Percentiles rank a stretch among this genome's conserved stretches.
Conservation (phyloP, 1,284 basidiomycete genomes). For the Boletellus deceptivus region DNA sequence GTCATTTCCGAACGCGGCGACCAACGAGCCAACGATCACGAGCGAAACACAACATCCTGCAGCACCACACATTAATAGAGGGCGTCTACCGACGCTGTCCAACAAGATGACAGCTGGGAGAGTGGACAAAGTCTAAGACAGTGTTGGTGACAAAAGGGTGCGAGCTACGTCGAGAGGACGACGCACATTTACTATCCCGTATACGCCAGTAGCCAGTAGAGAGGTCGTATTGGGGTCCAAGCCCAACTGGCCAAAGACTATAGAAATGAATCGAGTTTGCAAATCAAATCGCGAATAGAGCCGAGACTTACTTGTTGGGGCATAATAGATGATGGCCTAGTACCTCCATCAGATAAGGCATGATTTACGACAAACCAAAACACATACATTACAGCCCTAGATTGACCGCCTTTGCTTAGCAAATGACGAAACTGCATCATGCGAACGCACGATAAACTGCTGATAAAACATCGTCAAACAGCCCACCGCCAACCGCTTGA, state of each 20-base stretch:
- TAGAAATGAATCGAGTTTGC: not conserved
- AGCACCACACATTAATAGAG: constrained; percentile 33
- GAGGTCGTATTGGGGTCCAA: constrained; percentile 35
- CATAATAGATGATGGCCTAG: constrained; percentile 35
- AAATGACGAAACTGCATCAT: not conserved
- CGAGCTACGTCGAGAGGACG: not conserved
- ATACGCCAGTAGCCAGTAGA: constrained; percentile 33
- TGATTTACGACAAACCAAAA: not conserved
- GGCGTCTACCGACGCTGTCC: constrained; percentile 34
- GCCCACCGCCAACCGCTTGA: constrained; percentile 32
- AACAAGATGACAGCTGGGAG: constrained; percentile 31
- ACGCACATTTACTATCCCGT: constrained; percentile 33
- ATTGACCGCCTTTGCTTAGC: constrained; percentile 2
- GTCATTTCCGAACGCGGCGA: constrained; percentile 29
- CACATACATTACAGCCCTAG: constrained; percentile 31
- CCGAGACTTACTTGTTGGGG: constrained; percentile 30
- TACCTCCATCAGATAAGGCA: constrained; percentile 10
- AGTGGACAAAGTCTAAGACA: constrained; percentile 25
- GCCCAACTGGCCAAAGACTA: constrained; percentile 35
- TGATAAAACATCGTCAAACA: constrained; percentile 36
- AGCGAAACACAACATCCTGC: constrained; percentile 31
- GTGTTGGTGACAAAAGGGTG: not conserved
- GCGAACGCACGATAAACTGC: constrained; percentile 31
- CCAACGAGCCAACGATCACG: constrained; percentile 28
- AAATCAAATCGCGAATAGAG: not conserved